These are phyloP conservation scores for Fusarium fracticaudum DNA, from an alignment of 2,329 filamentous ascomycete species.

Conservation along the genomic window DNA sequence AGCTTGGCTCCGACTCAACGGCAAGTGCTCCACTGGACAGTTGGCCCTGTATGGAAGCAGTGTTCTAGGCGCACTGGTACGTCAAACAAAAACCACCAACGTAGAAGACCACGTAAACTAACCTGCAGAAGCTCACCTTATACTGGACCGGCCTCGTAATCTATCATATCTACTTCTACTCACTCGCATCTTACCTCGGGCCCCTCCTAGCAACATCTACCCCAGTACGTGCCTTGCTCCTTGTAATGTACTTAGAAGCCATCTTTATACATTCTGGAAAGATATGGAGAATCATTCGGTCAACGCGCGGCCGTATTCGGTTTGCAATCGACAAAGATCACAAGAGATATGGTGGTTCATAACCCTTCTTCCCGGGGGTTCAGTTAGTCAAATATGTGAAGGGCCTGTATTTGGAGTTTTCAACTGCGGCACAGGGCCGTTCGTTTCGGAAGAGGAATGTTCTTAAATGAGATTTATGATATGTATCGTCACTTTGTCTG, in stretches of 20 bases:
- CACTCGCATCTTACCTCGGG: accelerated
- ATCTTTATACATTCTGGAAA: background rate
- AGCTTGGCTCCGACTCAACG: background rate
- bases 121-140: background rate
- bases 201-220: background rate
- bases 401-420: background rate
- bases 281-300: background rate
- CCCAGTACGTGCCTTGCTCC: background rate
- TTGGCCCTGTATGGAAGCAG: background rate
- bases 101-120: background rate
- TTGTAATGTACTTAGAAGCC: background rate
- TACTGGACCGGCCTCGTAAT: background rate
- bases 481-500: background rate
- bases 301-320: background rate
- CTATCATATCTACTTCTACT: background rate
- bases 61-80: background rate
- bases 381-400: background rate
- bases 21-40: background rate
- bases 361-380: accelerated
- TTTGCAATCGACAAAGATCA: background rate
- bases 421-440: background rate
- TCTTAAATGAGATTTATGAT: background rate
- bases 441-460: accelerated
- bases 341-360: background rate
- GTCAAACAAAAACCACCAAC: too few relatives aligned